Conservation (phyloP, 768 basidiomycete species). For the Mycena albidolilacea region DNA sequence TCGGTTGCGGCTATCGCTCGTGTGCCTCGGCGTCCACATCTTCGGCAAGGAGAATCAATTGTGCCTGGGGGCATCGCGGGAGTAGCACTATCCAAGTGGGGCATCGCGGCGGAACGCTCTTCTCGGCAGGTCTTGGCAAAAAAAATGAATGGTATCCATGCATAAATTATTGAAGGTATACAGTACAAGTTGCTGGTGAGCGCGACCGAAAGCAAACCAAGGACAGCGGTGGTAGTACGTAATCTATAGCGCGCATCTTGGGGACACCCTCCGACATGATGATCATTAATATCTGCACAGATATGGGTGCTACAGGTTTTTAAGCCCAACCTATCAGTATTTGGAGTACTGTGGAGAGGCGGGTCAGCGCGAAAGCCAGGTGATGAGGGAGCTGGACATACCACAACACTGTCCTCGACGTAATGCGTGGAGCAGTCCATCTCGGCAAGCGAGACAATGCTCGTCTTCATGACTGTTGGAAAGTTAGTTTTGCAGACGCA, state of each 20-base stretch:
- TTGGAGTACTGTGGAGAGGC: conserved; percentile 32
- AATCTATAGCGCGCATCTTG: conserved; percentile 2
- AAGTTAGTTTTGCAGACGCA: not conserved
- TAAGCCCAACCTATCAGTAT: conserved; percentile 29
- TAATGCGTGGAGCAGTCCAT: conserved; percentile 43
- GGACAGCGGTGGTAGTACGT: not conserved
- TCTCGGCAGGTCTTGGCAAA: too few species aligned
- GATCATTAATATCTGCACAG: conserved; percentile 21
- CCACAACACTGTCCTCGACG: conserved; percentile 40
- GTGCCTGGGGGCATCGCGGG: too few species aligned
- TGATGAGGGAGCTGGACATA: conserved; percentile 10
- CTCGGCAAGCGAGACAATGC: conserved; percentile 33
- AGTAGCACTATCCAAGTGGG: too few species aligned
- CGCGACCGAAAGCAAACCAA: not conserved
- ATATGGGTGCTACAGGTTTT: conserved; percentile 24
- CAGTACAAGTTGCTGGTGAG: not conserved
- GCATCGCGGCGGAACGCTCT: too few species aligned
- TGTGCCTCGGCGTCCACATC: too few species aligned
- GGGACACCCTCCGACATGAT: not conserved
- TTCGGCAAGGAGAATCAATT: too few species aligned
- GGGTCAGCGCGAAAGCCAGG: not conserved
- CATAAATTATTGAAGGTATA: conserved; percentile 21
- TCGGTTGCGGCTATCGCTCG: too few species aligned
- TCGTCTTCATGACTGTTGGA: conserved; percentile 35
- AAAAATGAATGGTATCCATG: not conserved